Evolutionary conservation across 2,329 filamentous ascomycete species (phyloP).

Genomic region (Teratosphaeria epicoccoides): DNA sequence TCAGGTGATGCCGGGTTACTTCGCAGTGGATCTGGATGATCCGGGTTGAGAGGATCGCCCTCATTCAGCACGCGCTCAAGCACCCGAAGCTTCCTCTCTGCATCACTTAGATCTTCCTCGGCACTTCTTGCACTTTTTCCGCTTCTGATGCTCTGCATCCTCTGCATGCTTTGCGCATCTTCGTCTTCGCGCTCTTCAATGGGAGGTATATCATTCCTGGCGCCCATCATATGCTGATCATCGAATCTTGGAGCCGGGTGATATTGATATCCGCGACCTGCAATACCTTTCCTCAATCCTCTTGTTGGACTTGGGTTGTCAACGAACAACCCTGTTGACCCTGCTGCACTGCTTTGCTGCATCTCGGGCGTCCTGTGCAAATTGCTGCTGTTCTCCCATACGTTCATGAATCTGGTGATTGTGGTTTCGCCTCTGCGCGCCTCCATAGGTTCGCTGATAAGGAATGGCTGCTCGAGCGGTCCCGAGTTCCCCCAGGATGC

Average conservation of each 20-base stretch:
- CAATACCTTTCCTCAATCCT: constrained; percentile 34
- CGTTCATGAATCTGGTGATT: constrained; percentile 16
- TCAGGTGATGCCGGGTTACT: constrained; percentile 25
- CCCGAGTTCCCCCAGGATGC: constrained; percentile 33
- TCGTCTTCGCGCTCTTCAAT: constrained; percentile 55
- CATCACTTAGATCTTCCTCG: constrained; percentile 4
- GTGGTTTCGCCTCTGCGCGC: constrained; percentile 31
- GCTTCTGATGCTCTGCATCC: neutral
- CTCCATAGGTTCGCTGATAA: constrained; percentile 23
- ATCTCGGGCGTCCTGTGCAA: constrained; percentile 7
- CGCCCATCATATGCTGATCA: constrained; percentile 38
- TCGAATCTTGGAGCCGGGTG: constrained; percentile 35
- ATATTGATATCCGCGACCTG: constrained; percentile 27
- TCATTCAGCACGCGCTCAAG: constrained; percentile 10
- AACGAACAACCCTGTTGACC: constrained; percentile 37
- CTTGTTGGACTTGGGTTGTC: constrained; percentile 40
- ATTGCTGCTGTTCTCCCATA: constrained; percentile 2
- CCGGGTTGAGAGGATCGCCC: constrained; percentile 32
- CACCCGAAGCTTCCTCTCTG: constrained; percentile 13
- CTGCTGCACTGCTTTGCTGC: constrained; percentile 26
- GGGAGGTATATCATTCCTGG: constrained; percentile 48
- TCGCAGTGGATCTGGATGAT: constrained; percentile 26
- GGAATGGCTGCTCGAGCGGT: constrained; percentile 39
- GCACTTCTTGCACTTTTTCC: neutral
- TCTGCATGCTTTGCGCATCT: constrained; percentile 2